Percentiles rank a stretch among this genome's conserved stretches.
Conservation (phyloP, 2,329 filamentous ascomycete genomes). For the Reticulascus tulasneorum region DNA sequence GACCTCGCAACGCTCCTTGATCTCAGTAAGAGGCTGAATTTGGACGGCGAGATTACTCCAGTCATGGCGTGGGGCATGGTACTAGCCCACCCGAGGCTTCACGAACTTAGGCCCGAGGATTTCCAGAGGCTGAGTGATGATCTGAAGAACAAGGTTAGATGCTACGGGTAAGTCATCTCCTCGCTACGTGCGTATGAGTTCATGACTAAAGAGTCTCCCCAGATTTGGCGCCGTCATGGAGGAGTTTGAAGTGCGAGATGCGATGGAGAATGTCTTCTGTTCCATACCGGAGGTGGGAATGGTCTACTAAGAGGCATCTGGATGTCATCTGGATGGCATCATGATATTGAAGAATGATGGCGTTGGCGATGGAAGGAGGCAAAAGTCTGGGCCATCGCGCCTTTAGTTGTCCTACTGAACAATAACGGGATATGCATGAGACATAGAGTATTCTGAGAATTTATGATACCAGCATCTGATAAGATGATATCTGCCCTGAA, state of each 20-base stretch:
- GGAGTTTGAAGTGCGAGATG: slow-evolving; percentile 70
- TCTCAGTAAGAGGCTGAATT: slow-evolving; percentile 74
- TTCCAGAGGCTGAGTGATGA: slow-evolving; percentile 69
- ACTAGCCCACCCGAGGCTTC: slow-evolving; percentile 65
- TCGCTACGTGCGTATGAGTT: background rate
- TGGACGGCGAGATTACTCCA: slow-evolving; percentile 88
- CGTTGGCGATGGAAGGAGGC: too few species aligned
- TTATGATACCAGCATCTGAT: slow-evolving; percentile 11
- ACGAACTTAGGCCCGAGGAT: slow-evolving; percentile 62
- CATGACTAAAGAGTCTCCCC: slow-evolving; percentile 3
- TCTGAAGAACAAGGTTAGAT: slow-evolving; percentile 75
- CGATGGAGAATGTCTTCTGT: slow-evolving; percentile 66
- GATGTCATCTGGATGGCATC: background rate
- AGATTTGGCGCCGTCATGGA: slow-evolving; percentile 63
- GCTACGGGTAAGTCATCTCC: slow-evolving; percentile 77
- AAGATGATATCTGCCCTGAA: too few species aligned
- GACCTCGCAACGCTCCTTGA: slow-evolving; percentile 80
- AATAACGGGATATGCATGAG: background rate
- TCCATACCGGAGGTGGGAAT: slow-evolving; percentile 12
- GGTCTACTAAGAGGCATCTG: slow-evolving; percentile 2
- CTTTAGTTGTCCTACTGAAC: background rate
- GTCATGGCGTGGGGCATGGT: slow-evolving; percentile 93
- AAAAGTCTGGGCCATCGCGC: too few species aligned
- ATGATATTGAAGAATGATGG: too few species aligned
- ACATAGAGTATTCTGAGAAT: slow-evolving; percentile 4